A percentile compares a stretch with the other conserved stretches of the same genome.
These are phyloP conservation scores for Casuarina glauca DNA, from an alignment of 306 rosid genomes.

Conservation along the genomic window DNA sequence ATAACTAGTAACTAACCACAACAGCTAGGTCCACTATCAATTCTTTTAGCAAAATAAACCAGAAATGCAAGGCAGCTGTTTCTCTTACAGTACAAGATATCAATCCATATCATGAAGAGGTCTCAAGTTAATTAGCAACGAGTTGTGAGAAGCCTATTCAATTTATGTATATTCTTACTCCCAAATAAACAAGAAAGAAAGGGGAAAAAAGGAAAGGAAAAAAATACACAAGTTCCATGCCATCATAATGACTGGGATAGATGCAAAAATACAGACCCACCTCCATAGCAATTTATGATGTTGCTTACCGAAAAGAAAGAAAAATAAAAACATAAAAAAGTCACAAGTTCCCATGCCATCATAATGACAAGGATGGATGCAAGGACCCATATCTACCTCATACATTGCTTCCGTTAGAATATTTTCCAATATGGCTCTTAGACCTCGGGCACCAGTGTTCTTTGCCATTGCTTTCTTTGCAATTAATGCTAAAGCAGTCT, in stretches of 20 bases:
- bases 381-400: slow-evolving; percentile 42
- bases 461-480: slow-evolving; percentile 71
- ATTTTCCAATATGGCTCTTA: slow-evolving; percentile 63
- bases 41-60: not conserved
- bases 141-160: not conserved
- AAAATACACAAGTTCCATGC: not conserved
- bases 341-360: not conserved
- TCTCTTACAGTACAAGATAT: not conserved
- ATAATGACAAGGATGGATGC: not conserved
- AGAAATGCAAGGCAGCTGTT: not conserved
- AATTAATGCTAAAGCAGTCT: slow-evolving; percentile 55
- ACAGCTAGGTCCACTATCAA: not conserved
- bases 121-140: not conserved
- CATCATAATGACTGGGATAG: too few relatives aligned
- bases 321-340: not conserved
- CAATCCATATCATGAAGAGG: not conserved
- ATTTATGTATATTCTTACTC: not conserved
- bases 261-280: slow-evolving; percentile 18
- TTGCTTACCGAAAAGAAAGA: too few relatives aligned
- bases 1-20: not conserved
- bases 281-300: slow-evolving; percentile 26
- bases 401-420: slow-evolving; percentile 75
- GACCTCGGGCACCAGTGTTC: slow-evolving; percentile 76
- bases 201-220: not conserved
- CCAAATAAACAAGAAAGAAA: not conserved